Percentiles rank a stretch among this genome's conserved stretches.
Evolutionary conservation across 225 moss, liverwort and hornwort genomes (phyloP).

Genomic region (Antitrichia curtipendula): DNA sequence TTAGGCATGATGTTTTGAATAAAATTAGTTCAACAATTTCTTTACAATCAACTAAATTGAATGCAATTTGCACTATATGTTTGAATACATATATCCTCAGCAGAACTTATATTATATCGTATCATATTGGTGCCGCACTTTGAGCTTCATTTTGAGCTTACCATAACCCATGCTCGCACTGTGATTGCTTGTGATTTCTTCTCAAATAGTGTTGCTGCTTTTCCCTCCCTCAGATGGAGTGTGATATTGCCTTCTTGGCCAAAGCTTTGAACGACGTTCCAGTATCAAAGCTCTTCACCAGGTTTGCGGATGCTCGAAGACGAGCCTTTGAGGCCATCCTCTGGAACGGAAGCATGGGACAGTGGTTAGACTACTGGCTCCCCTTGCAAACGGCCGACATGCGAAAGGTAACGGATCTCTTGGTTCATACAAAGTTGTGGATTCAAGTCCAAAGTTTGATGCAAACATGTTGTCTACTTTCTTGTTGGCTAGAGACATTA

Average conservation of each 20-base stretch:
- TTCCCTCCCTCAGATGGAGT: conserved; percentile 35
- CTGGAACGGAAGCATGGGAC: conserved; percentile 56
- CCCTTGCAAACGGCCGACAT: conserved; percentile 12
- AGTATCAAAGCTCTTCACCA: conserved; percentile 5
- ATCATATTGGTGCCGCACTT: not conserved
- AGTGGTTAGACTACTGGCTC: conserved; percentile 94
- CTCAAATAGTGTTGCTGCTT: not conserved
- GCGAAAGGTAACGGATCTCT: conserved; percentile 6
- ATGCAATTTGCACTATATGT: not conserved
- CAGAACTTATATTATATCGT: not conserved
- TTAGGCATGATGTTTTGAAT: no score
- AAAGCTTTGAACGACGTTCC: conserved; percentile 6
- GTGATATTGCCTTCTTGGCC: conserved; percentile 53
- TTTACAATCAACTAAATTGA: not conserved
- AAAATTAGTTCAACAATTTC: no score
- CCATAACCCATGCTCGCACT: not conserved
- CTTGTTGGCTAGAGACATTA: not conserved
- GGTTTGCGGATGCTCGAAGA: conserved; percentile 34
- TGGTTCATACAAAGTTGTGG: not conserved
- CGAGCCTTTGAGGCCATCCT: conserved; percentile 57
- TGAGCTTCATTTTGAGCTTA: not conserved
- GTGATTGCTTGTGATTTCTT: not conserved
- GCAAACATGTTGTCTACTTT: not conserved
- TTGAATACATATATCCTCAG: not conserved
- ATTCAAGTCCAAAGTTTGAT: not conserved